Evolutionary conservation across 495 filamentous ascomycete species (phyloP).

Genomic region (Tuber aestivum): DNA sequence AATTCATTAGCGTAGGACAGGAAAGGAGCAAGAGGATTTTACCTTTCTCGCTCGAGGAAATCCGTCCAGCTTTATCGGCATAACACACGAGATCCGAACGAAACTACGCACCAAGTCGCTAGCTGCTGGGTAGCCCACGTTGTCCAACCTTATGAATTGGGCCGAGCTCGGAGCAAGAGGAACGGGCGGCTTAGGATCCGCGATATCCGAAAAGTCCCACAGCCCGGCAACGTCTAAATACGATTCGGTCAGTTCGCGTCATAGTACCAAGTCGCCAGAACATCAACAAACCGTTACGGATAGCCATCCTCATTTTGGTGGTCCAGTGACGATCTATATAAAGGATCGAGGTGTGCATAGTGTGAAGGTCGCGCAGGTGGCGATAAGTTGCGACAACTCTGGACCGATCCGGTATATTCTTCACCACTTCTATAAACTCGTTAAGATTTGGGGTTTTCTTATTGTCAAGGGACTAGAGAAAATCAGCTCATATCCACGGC

Average conservation of each 20-base stretch:
- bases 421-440: conserved; percentile 87
- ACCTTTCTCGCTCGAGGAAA: conserved; percentile 91
- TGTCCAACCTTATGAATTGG: conserved; percentile 83
- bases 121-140: conserved; percentile 79
- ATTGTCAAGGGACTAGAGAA: conserved; percentile 63
- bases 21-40: conserved; percentile 68
- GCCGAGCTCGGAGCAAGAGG: conserved; percentile 67
- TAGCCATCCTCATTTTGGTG: conserved; percentile 84
- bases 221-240: conserved; percentile 65
- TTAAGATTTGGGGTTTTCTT: conserved; percentile 79
- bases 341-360: conserved; percentile 83
- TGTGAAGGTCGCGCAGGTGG: conserved; percentile 90
- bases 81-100: conserved; percentile 80
- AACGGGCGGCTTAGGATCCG: conserved; percentile 67
- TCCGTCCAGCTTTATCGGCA: conserved; percentile 93
- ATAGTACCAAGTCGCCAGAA: not conserved
- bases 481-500: conserved; percentile 7
- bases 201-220: conserved; percentile 90
- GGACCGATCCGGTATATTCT: conserved; percentile 77
- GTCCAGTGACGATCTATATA: conserved; percentile 94
- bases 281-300: conserved; percentile 57
- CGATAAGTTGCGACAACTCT: conserved; percentile 92
- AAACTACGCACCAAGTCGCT: conserved; percentile 91
- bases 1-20: conserved; percentile 84
- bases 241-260: conserved; percentile 7